Percentiles rank a stretch among this genome's conserved stretches.
phyloP scores from a whole-genome alignment of 139 green algal species.

The Chlorokybus atmophyticus region DNA sequence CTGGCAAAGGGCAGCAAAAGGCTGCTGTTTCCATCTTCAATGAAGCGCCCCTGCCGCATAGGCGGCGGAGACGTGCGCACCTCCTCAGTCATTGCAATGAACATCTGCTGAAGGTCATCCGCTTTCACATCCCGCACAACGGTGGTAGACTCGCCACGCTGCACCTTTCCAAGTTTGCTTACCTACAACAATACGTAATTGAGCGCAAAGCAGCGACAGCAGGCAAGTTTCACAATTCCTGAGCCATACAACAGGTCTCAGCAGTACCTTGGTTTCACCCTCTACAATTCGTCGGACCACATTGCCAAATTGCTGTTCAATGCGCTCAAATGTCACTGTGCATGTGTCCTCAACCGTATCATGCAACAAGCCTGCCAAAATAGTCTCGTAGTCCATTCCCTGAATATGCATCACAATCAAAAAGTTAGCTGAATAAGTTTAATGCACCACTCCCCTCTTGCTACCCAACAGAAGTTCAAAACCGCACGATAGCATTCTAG shows the following conservation, averaged over 20 bases:
- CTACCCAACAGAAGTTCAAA: too few species aligned
- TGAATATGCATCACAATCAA: constrained; percentile 1
- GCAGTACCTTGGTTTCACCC: constrained; percentile 72
- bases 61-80: constrained; percentile 24
- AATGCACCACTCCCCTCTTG: not conserved
- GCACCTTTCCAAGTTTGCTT: constrained; percentile 19
- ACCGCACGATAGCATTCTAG: constrained; percentile 22
- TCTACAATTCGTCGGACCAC: constrained; percentile 69
- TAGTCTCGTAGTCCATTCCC: constrained; percentile 52
- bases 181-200: constrained; percentile 5
- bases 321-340: constrained; percentile 56
- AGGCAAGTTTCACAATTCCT: not conserved
- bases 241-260: not conserved
- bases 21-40: too few species aligned
- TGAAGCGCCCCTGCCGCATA: too few species aligned
- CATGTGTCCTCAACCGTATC: constrained; percentile 85
- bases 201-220: not conserved
- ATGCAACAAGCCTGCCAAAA: constrained; percentile 68
- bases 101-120: constrained; percentile 72
- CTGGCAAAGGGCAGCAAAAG: too few species aligned
- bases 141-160: not conserved
- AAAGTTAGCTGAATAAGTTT: not conserved
- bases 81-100: constrained; percentile 80
- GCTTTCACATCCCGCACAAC: constrained; percentile 36
- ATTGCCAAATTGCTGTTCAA: constrained; percentile 53